A percentile compares a stretch with the other conserved stretches of the same genome.
phyloP scores from a whole-genome alignment of 805 yeast species.

The Candida dendrica region DNA sequence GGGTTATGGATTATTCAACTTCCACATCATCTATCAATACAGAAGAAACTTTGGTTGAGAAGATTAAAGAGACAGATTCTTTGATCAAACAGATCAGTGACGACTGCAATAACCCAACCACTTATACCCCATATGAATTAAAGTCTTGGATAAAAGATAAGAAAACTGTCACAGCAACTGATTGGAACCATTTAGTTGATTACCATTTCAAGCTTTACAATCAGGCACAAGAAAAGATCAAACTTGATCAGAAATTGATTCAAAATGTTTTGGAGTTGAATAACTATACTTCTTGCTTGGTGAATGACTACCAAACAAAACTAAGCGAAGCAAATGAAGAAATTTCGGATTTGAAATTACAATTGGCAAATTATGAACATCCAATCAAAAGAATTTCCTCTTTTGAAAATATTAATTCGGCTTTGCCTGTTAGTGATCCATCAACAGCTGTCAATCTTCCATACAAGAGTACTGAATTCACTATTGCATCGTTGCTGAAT shows the following conservation, averaged over 20 bases:
- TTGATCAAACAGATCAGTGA: background rate
- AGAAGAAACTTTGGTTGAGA: background rate
- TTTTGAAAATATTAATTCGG: background rate
- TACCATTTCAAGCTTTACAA: background rate
- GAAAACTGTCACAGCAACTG: background rate
- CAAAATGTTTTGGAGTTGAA: slow-evolving; percentile 2
- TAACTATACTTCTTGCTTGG: background rate
- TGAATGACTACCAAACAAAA: background rate
- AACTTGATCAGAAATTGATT: background rate
- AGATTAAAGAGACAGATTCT: background rate
- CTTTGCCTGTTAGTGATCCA: background rate
- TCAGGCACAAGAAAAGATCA: background rate
- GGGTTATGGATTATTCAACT: background rate
- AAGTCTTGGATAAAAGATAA: background rate
- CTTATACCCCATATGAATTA: background rate
- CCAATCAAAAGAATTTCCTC: background rate
- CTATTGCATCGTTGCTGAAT: background rate
- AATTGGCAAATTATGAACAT: background rate
- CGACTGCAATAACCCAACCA: background rate
- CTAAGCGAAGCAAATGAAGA: background rate
- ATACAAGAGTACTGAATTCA: background rate
- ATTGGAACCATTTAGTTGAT: slow-evolving; percentile 1
- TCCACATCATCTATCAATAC: background rate
- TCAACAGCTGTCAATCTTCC: background rate
- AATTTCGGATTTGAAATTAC: background rate